These are phyloP conservation scores for Sporodiniella umbellata DNA, from an alignment of 371 early-diverging fungal genomes.

Conservation along the genomic window DNA sequence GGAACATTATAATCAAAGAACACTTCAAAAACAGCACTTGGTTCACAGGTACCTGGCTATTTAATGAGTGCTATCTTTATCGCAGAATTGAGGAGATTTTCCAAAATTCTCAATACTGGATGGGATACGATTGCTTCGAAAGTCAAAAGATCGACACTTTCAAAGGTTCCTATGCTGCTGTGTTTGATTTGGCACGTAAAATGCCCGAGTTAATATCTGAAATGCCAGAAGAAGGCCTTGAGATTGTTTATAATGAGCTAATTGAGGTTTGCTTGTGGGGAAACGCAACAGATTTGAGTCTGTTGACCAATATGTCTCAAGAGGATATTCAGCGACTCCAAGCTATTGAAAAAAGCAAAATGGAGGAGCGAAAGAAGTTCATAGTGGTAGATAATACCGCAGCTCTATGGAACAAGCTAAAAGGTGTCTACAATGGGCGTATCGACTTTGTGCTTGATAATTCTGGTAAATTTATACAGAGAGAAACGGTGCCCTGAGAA, in stretches of 20 bases:
- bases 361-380: conserved; percentile 33
- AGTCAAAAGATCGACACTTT: conserved; percentile 70
- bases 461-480: conserved; percentile 49
- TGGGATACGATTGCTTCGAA: conserved; percentile 70
- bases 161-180: conserved; percentile 57
- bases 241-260: conserved; percentile 65
- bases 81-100: conserved; percentile 70
- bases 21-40: conserved; percentile 60
- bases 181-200: conserved; percentile 63
- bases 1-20: conserved; percentile 58
- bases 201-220: conserved; percentile 39
- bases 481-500: no score
- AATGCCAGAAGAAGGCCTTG: conserved; percentile 34
- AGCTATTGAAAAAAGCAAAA: conserved; percentile 39
- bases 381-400: conserved; percentile 67
- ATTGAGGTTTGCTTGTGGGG: conserved; percentile 84
- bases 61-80: conserved; percentile 82
- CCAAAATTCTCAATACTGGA: conserved; percentile 57
- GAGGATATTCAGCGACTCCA: conserved; percentile 72
- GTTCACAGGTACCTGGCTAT: conserved; percentile 75
- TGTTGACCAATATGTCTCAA: conserved; percentile 69
- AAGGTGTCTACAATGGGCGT: conserved; percentile 47
- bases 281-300: conserved; percentile 83
- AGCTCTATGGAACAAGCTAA: conserved; percentile 54
- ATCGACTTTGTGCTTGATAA: conserved; percentile 86